These are phyloP conservation scores for Coemansia sp. DNA, from an alignment of 192 early-diverging fungal genomes.

Conservation along the genomic window DNA sequence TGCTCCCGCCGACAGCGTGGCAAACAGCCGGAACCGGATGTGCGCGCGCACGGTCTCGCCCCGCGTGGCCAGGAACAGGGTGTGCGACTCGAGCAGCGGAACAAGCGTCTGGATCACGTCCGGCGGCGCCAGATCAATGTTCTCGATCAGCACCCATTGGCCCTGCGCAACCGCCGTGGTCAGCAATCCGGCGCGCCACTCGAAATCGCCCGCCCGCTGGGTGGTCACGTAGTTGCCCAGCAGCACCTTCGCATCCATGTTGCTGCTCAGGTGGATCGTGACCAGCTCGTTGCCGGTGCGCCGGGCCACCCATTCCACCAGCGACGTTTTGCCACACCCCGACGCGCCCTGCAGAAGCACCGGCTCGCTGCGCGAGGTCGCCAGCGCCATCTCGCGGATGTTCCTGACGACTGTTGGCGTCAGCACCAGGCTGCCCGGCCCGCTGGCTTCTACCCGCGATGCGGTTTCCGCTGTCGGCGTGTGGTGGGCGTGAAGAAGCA, in stretches of 20 bases:
- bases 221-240: constrained; percentile 95
- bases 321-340: constrained; percentile 86
- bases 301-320: constrained; percentile 85
- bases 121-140: constrained; percentile 92
- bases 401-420: constrained; percentile 78
- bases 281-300: constrained; percentile 80
- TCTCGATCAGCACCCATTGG: constrained; percentile 95
- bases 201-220: constrained; percentile 87
- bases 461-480: constrained; percentile 10
- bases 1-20: constrained; percentile 68
- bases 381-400: constrained; percentile 79
- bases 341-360: constrained; percentile 83
- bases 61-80: constrained; percentile 86
- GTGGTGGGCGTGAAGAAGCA: constrained; percentile 41
- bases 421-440: constrained; percentile 57
- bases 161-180: constrained; percentile 88
- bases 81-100: constrained; percentile 87
- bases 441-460: not conserved
- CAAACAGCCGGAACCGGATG: constrained; percentile 89
- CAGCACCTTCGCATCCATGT: constrained; percentile 92
- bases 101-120: constrained; percentile 91
- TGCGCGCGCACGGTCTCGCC: constrained; percentile 85
- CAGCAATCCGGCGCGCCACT: constrained; percentile 92
- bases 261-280: constrained; percentile 94
- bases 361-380: constrained; percentile 81